Evolutionary conservation across 768 basidiomycete genomes (phyloP).

Genomic region (Pisolithus marmoratus): DNA sequence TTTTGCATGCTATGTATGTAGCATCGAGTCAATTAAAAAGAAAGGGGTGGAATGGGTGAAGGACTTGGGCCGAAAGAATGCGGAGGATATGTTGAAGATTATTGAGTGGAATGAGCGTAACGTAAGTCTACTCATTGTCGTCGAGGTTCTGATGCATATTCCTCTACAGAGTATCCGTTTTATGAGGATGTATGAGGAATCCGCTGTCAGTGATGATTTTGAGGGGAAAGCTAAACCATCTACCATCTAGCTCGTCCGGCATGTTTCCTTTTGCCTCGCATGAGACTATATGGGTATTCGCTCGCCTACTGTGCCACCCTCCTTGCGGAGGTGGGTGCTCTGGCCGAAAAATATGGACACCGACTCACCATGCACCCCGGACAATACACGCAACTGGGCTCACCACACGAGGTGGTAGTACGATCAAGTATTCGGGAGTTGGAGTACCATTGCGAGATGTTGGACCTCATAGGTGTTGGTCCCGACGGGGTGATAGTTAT

Average conservation of each 20-base stretch:
- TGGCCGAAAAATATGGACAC: constrained; percentile 68
- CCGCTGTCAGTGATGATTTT: not conserved
- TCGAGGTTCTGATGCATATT: not conserved
- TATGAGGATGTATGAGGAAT: constrained; percentile 51
- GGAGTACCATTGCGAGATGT: constrained; percentile 81
- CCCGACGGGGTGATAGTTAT: constrained; percentile 86
- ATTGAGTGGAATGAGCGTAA: constrained; percentile 92
- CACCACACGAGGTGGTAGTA: constrained; percentile 70
- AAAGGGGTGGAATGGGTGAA: constrained; percentile 81
- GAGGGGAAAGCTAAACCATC: not conserved
- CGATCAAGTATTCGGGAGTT: constrained; percentile 75
- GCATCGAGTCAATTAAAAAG: constrained; percentile 73
- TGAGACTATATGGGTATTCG: constrained; percentile 68
- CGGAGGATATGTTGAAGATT: constrained; percentile 61
- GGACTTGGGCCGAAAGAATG: constrained; percentile 72
- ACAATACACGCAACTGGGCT: constrained; percentile 79
- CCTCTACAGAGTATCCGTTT: constrained; percentile 63
- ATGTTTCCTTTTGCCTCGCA: constrained; percentile 95
- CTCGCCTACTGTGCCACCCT: constrained; percentile 64
- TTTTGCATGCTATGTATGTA: constrained; percentile 14
- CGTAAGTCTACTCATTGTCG: constrained; percentile 28
- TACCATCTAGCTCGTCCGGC: constrained; percentile 56
- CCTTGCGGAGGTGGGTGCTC: constrained; percentile 51
- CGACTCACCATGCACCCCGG: constrained; percentile 86
- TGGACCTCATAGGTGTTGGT: constrained; percentile 78